Evolutionary conservation across 208 protist species (phyloP), one percentile per base, ranked within the genome.

Genomic region (Crithidia fasciculata): DNA sequence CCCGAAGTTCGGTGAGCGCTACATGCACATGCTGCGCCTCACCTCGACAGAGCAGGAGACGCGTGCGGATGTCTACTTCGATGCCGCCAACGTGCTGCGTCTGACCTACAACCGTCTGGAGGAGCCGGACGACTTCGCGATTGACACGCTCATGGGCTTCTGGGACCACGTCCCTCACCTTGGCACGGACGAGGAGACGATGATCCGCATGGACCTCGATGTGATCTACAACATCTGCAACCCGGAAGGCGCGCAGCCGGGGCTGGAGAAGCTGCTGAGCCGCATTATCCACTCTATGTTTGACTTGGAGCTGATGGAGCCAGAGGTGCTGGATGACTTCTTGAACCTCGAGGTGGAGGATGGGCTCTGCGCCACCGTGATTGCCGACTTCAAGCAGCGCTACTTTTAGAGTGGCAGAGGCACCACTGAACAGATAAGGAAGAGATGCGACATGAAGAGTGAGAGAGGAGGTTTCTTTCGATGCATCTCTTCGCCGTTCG

Each of bases 1-100:
- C 39, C 92, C 92, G 18, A 93, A 92, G 86, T 95, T 94, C 83
- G 81, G 82, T 39, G 88, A 95, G 74, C 92, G 92, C 55, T 95
- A 93, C 64, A 92, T 95, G 81, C 69, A 60, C 44, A 94, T 97
- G 84, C 84, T 97, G 77, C 78, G 83, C 9, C 80, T 92, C 62
- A 88, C 83, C 54, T 93, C 90, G n/a, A 82, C 81, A 28, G 81
- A 89, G 60, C 80, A 93, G 74, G 83, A 84, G 76, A 76, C 74
- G 49, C 81, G 70, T 47, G 85, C 81, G 41, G 87, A 97, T 80
- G 81, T 94, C 49, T 95, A 95, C 80, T 94, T 90, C 63, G 89
- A 95, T 72, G 82, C 90, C 3, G 89, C 85, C 12, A 86, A 84
- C 10, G 80, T 97, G 59, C 80, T 95, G 54, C 84, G 84, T 49